Percentiles rank a stretch among this genome's conserved stretches.
Evolutionary conservation across 2,329 filamentous ascomycete species (phyloP).

Genomic region (Chaetomium sp.): DNA sequence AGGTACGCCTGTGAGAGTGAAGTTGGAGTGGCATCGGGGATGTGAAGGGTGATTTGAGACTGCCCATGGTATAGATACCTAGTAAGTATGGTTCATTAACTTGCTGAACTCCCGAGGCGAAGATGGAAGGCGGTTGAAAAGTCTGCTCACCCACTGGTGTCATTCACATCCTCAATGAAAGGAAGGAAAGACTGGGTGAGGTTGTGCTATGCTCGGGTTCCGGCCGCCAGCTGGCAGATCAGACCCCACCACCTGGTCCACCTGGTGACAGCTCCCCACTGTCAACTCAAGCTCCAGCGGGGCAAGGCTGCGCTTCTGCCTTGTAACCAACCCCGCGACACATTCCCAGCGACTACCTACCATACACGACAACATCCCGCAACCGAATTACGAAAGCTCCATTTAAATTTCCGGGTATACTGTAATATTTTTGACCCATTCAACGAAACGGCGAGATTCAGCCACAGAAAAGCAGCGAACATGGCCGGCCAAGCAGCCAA

Average conservation of each 20-base stretch:
- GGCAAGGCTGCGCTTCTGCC: conserved; percentile 34
- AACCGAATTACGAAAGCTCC: not conserved
- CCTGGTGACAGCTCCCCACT: conserved; percentile 5
- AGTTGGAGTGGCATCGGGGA: not conserved
- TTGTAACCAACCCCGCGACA: conserved; percentile 28
- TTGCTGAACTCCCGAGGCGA: no score
- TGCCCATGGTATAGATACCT: no score
- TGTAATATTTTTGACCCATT: not conserved
- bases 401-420: not conserved
- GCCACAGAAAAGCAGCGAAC: conserved; percentile 9
- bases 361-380: not conserved
- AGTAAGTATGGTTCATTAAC: no score
- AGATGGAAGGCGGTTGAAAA: no score
- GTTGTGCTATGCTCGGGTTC: no score
- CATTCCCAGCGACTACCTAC: no score
- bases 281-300: conserved; percentile 23
- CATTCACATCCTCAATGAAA: no score
- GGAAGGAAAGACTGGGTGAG: no score
- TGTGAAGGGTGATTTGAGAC: not conserved
- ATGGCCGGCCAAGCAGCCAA: conserved; percentile 56
- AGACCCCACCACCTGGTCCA: not conserved
- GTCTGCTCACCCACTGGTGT: no score
- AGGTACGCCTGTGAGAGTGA: not conserved
- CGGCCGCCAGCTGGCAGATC: conserved; percentile 5
- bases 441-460: not conserved